A percentile compares a stretch with the other conserved stretches of the same genome.
phyloP scores from a whole-genome alignment of 306 rosid species.

The Trichosanthes cucumerina region DNA sequence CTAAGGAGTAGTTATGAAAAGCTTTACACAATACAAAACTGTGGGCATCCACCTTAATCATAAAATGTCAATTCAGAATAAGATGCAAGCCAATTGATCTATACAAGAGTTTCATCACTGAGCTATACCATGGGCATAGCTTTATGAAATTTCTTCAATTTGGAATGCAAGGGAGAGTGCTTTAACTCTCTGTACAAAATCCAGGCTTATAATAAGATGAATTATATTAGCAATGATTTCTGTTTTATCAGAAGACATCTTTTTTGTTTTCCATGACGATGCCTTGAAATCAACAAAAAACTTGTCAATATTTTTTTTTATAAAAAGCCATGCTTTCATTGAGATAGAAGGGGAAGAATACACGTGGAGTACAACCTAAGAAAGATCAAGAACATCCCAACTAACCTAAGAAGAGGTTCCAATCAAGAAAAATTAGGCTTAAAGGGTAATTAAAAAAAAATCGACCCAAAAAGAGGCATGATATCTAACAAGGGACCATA shows the following conservation, averaged over 20 bases:
- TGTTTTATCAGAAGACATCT: not conserved
- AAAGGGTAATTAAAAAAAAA: no score
- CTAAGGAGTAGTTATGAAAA: not conserved
- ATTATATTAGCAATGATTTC: not conserved
- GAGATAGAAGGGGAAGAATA: no score
- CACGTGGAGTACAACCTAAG: no score
- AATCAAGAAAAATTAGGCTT: no score
- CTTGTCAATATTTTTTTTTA: no score
- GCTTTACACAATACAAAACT: no score
- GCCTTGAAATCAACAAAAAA: not conserved
- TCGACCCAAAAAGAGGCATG: not conserved
- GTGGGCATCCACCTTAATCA: not conserved
- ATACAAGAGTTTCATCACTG: not conserved
- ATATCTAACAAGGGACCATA: not conserved
- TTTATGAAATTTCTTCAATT: not conserved
- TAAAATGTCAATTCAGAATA: not conserved
- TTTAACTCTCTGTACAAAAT: not conserved
- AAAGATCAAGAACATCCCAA: no score
- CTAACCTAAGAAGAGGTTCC: no score
- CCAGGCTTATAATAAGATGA: not conserved
- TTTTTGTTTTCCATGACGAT: not conserved
- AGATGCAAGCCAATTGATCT: not conserved
- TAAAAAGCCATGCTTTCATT: no score
- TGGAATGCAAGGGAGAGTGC: not conserved
- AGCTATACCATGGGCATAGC: not conserved